Evolutionary conservation across 441 rosid genomes (phyloP), one percentile per base, ranked within the genome.

Genomic region (Mallotus japonicus): DNA sequence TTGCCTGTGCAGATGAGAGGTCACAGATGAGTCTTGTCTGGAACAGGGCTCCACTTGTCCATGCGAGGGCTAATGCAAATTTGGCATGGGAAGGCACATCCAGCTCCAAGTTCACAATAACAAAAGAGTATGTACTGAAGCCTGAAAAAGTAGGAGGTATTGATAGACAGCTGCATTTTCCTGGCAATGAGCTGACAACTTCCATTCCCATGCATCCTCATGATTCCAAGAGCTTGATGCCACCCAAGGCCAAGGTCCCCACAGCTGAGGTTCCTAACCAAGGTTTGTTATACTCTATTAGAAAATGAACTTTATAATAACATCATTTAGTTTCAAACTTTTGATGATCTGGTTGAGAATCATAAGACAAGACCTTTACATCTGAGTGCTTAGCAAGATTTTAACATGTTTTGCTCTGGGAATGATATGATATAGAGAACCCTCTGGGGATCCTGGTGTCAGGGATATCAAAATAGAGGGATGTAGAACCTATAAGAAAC

Each of bases 1-100:
- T 67, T 73, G 20, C 32, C 51, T 78, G 59, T 80, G 74, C 85
- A 89, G 97, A 85, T 87, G 90, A 84, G 77, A 84, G 86, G 85
- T 90, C 79, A 58, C 89, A 81, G 59, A 80, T 84, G 86, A 78
- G 75, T 76, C 78, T 82, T 73, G 82, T 76, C 54, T 84, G 91
- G 88, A 78, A 84, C 66, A 79, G 85, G 70, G 78, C 69, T 32
- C 84, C 95, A 62, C 75, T 85, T 73, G 72, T 77, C 66, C 79
- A 85, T 68, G 70, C 82, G 75, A 80, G 76, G 82, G 67, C 82
- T 42, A 76, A 77, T 53, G 78, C 78, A 72, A 77, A 62, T 67
- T 76, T 84, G 59, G 68, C 82, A 20, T 87, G 89, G 91, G 87
- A 75, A 69, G 79, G 75, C 71, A 28, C 84, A 57, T 75, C 87